Percentiles rank a stretch among this genome's conserved stretches.
phyloP scores from a whole-genome alignment of 1,284 basidiomycete species.

The Cutaneotrichosporon spelunceum region DNA sequence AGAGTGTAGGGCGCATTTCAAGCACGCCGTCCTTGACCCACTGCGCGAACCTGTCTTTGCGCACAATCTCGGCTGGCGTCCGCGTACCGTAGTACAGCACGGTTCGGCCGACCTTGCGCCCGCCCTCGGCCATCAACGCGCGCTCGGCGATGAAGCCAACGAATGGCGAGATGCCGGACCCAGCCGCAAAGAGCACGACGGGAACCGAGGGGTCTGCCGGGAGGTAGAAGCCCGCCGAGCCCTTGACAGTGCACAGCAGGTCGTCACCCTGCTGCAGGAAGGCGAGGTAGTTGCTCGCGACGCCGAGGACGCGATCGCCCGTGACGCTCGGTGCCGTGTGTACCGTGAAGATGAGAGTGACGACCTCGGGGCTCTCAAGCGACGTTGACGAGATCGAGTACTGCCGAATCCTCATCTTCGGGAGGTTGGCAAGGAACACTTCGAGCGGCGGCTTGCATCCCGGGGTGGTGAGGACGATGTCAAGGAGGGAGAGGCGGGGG shows the following conservation, averaged over 20 bases:
- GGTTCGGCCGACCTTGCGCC: constrained; percentile 54
- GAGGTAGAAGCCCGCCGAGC: constrained; percentile 56
- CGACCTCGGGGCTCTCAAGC: constrained; percentile 54
- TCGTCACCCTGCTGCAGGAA: constrained; percentile 53
- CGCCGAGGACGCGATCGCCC: constrained; percentile 52
- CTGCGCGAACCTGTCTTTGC: constrained; percentile 54
- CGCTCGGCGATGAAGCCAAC: constrained; percentile 60
- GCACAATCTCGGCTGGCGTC: constrained; percentile 55
- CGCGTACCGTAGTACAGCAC: constrained; percentile 57
- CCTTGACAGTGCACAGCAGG: constrained; percentile 56
- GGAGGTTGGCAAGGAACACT: constrained; percentile 22
- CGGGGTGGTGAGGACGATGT: constrained; percentile 52
- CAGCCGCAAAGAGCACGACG: constrained; percentile 57
- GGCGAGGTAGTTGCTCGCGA: constrained; percentile 57
- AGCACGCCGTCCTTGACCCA: constrained; percentile 56
- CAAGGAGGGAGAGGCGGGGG: constrained; percentile 52
- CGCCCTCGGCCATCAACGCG: constrained; percentile 55
- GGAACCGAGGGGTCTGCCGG: constrained; percentile 54
- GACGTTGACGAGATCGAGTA: constrained; percentile 57
- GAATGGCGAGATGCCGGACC: constrained; percentile 58
- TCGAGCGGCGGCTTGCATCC: constrained; percentile 39
- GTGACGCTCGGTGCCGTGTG: constrained; percentile 51
- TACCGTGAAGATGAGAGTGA: constrained; percentile 56
- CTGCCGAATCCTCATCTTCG: constrained; percentile 28
- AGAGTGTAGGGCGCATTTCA: constrained; percentile 58